Percentiles rank a stretch among this genome's conserved stretches.
These are phyloP conservation scores for Sordaria brevicollis DNA, from an alignment of 495 filamentous ascomycete genomes.

Conservation along the genomic window DNA sequence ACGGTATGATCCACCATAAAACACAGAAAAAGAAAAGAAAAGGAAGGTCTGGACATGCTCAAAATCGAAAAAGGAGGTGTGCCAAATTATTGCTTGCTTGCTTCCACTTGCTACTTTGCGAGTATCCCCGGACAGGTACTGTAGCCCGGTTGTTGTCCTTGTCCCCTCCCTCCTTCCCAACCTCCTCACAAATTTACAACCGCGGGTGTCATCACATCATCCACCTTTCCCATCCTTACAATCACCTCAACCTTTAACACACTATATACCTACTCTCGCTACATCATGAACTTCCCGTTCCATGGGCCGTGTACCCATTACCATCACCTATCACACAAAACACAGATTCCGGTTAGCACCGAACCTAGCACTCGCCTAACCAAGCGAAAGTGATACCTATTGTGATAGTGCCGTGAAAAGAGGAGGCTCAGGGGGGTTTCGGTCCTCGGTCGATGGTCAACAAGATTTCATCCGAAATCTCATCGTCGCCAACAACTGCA, in stretches of 20 bases:
- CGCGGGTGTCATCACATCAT: background rate
- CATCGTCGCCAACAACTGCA: background rate
- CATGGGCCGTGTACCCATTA: background rate
- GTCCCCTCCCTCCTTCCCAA: no score
- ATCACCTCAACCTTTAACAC: background rate
- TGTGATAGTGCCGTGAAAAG: no score
- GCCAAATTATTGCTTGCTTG: background rate
- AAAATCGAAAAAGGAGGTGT: background rate
- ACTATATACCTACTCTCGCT: background rate
- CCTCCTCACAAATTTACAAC: background rate
- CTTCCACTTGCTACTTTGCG: background rate
- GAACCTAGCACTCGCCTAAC: background rate
- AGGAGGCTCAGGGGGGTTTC: background rate
- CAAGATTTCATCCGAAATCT: background rate
- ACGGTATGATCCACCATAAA: background rate
- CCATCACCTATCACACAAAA: background rate
- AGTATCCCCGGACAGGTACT: background rate
- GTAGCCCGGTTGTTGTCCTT: background rate
- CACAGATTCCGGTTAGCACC: no score
- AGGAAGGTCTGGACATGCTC: background rate
- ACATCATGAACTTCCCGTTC: background rate
- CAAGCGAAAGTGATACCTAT: background rate
- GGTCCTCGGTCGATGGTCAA: background rate
- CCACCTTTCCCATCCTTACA: background rate
- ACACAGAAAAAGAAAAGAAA: background rate